Base-by-base conservation (phyloP, 768 basidiomycete genomes). In the Wakefieldia striispora region DNA sequence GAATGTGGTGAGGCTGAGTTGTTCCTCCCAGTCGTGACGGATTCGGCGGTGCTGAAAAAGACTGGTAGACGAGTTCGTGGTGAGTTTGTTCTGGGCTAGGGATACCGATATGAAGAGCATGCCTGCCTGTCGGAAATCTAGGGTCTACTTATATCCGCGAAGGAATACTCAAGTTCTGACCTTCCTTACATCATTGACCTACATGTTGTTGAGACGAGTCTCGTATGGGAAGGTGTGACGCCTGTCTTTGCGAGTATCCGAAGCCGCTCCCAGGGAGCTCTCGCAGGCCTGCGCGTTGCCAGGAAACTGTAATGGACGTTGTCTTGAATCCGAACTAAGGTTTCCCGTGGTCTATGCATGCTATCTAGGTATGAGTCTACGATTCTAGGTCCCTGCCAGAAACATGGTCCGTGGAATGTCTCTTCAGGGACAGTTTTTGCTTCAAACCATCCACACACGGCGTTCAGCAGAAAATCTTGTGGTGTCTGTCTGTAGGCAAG, bases 1-100 rank as follows among this genome's bases (percentile, higher is more conserved):
- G 7, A 61, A 61, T 16, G 61, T 63, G 4, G 43, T 53, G 17
- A 47, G 63, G 27, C 55, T 53, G 12, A 43, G 48, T 44, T 58
- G 57, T 7, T 57, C 51, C 26, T 53, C 49, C 21, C 54, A 1
- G 54, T 55, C 54, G 53, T 54, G 27, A 61, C 68, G n/a, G 61
- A 60, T 43, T 61, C 57, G 4, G 60, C 62, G 5, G 51, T 45
- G 35, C 53, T 59, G 9, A 53, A n/a, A 67, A 14, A 58, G 49
- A 12, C 39, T 12, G 29, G 58, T 43, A 6, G 55, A 51, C 11
- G 26, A 11, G 26, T 23, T 36, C 4, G 4, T 42, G 19, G 20
- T 21, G 21, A 43, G 45, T 43, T 9, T 29, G 38, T 26, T 38
- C 17, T 27, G 43, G 9, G 13, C 39, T 21, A 38, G 44, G 6